phyloP scores from a whole-genome alignment of 805 yeast species.

The Metschnikowia borealis region DNA sequence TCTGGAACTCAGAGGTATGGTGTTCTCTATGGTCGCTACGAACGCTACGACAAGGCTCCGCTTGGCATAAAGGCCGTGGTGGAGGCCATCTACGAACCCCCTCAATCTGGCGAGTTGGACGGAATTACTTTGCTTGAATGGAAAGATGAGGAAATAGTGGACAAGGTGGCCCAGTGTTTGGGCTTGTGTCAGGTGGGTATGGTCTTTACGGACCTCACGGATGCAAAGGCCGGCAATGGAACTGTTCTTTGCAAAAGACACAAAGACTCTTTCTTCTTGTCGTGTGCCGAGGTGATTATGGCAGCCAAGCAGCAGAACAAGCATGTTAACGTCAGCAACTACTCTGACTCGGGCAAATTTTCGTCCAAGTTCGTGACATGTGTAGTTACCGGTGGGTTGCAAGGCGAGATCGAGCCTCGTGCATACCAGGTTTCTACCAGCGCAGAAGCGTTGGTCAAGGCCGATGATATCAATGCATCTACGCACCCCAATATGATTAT shows the following conservation, averaged over 20 bases:
- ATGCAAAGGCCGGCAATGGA: conserved; percentile 83
- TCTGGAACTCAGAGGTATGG: conserved; percentile 88
- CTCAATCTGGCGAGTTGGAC: conserved; percentile 82
- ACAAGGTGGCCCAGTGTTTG: conserved; percentile 50
- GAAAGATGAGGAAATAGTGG: conserved; percentile 52
- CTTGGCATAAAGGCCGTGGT: conserved; percentile 92
- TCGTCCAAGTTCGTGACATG: conserved; percentile 94
- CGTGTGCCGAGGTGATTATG: conserved; percentile 81
- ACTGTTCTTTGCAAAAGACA: conserved; percentile 90
- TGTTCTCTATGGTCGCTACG: conserved; percentile 76
- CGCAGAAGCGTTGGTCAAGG: conserved; percentile 84
- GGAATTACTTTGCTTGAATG: conserved; percentile 63
- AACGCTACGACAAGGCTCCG: conserved; percentile 76
- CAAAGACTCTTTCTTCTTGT: conserved; percentile 81
- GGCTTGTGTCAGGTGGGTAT: conserved; percentile 76
- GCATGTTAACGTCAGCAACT: conserved; percentile 60
- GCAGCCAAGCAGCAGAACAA: conserved; percentile 74
- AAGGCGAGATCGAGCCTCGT: conserved; percentile 85
- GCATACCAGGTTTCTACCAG: conserved; percentile 85
- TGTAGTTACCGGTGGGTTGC: conserved; percentile 82
- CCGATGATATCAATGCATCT: conserved; percentile 81
- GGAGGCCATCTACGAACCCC: conserved; percentile 90
- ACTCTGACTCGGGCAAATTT: conserved; percentile 58
- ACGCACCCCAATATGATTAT: conserved; percentile 87
- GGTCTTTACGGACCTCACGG: conserved; percentile 84